Evolutionary conservation across 495 filamentous ascomycete genomes (phyloP).

Genomic region (Halenospora varia): DNA sequence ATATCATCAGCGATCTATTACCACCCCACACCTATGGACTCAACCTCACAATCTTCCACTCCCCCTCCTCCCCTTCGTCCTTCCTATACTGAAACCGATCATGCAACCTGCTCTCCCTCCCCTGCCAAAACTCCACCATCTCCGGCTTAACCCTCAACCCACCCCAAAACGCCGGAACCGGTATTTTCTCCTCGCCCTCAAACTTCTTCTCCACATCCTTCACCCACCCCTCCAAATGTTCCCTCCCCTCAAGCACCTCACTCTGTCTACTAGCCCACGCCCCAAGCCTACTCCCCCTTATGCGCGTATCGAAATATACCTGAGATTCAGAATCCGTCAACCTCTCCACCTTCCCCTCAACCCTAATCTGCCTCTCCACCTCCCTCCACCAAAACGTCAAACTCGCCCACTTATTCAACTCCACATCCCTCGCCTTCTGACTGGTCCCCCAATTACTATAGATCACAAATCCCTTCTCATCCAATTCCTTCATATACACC

Average conservation of each 20-base stretch:
- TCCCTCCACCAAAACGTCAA: constrained; percentile 75
- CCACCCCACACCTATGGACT: too few relatives aligned
- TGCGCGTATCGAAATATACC: constrained; percentile 80
- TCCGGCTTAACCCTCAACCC: constrained; percentile 83
- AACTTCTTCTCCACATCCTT: constrained; percentile 69
- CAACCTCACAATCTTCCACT: constrained; percentile 56
- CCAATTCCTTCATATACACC: constrained; percentile 89
- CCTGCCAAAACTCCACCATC: constrained; percentile 93
- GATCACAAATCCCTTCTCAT: constrained; percentile 76
- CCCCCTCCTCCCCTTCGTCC: constrained; percentile 33
- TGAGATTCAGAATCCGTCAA: constrained; percentile 71
- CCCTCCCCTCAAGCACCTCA: constrained; percentile 33
- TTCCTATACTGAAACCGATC: constrained; percentile 87
- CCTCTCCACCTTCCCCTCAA: constrained; percentile 72
- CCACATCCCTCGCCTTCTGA: constrained; percentile 63
- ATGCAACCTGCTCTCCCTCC: constrained; percentile 79
- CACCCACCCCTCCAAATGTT: constrained; percentile 58
- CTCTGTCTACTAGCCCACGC: constrained; percentile 94
- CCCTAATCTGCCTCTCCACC: constrained; percentile 78
- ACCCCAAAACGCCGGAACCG: constrained; percentile 92
- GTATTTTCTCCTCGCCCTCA: constrained; percentile 70
- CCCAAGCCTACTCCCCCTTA: constrained; percentile 76
- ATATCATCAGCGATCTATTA: too few relatives aligned
- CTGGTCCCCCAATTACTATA: constrained; percentile 89
- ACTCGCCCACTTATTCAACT: constrained; percentile 60